Evolutionary conservation across 306 rosid genomes (phyloP).

Genomic region (Arachis hypogaea): DNA sequence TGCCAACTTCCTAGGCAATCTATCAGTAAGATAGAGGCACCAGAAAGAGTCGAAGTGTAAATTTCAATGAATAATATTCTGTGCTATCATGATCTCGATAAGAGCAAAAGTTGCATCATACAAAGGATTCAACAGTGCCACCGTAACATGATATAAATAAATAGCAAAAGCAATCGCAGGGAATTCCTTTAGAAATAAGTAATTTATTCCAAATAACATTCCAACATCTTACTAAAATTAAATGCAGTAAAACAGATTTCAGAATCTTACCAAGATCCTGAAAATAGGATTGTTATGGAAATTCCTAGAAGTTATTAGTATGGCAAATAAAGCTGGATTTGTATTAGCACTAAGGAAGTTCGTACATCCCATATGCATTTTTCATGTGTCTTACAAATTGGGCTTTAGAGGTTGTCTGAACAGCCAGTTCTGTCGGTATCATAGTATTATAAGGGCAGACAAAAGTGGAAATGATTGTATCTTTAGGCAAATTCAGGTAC

Average conservation of each 20-base stretch:
- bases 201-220: constrained; percentile 1
- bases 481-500: no score
- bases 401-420: not conserved
- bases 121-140: not conserved
- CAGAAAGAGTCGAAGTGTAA: not conserved
- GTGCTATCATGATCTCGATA: not conserved
- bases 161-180: not conserved
- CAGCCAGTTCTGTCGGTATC: not conserved
- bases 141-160: not conserved
- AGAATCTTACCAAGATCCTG: not conserved
- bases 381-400: not conserved
- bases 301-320: not conserved
- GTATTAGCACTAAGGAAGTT: not conserved
- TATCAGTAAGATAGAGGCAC: not conserved
- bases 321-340: not conserved
- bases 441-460: not conserved
- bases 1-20: not conserved
- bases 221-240: constrained; percentile 11
- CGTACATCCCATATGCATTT: not conserved
- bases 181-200: not conserved
- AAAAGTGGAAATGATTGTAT: not conserved
- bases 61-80: constrained; percentile 1
- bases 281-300: no score
- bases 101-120: not conserved
- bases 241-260: not conserved